Evolutionary conservation across 495 filamentous ascomycete genomes (phyloP).

Genomic region (Daldinia childiae): DNA sequence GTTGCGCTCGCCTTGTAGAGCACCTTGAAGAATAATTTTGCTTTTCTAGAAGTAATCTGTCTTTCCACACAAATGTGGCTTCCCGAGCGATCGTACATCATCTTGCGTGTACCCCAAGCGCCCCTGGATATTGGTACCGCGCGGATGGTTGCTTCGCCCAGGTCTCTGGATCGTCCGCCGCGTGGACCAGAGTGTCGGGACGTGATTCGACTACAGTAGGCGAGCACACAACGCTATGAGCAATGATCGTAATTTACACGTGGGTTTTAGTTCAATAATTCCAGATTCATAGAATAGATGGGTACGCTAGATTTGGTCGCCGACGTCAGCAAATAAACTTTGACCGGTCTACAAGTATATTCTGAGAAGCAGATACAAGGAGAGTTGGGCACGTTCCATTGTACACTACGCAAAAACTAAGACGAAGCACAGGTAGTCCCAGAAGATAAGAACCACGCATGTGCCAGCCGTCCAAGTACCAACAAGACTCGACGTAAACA

Average conservation of each 20-base stretch:
- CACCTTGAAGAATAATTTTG: conserved; percentile 22
- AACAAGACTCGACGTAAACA: neutral
- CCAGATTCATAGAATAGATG: conserved; percentile 5
- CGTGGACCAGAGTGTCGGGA: conserved; percentile 26
- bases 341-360: conserved; percentile 1
- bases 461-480: conserved; percentile 3
- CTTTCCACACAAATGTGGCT: conserved; percentile 30
- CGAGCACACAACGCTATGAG: conserved; percentile 9
- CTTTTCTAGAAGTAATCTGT: conserved; percentile 38
- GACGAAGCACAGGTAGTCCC: neutral
- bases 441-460: conserved; percentile 30
- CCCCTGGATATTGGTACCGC: conserved; percentile 20
- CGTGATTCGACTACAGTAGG: conserved; percentile 16
- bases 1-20: conserved; percentile 4
- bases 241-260: conserved; percentile 17
- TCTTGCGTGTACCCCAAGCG: conserved; percentile 31
- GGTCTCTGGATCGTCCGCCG: conserved; percentile 16
- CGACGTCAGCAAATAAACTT: conserved; percentile 12
- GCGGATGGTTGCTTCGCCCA: conserved; percentile 35
- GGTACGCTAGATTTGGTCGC: conserved; percentile 23
- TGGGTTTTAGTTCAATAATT: conserved; percentile 31
- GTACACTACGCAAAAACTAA: conserved; percentile 8
- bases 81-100: conserved; percentile 35
- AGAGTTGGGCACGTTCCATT: neutral
- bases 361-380: neutral